Evolutionary conservation across 441 rosid species (phyloP).

Genomic region (Bocquillonia castaneifolia): DNA sequence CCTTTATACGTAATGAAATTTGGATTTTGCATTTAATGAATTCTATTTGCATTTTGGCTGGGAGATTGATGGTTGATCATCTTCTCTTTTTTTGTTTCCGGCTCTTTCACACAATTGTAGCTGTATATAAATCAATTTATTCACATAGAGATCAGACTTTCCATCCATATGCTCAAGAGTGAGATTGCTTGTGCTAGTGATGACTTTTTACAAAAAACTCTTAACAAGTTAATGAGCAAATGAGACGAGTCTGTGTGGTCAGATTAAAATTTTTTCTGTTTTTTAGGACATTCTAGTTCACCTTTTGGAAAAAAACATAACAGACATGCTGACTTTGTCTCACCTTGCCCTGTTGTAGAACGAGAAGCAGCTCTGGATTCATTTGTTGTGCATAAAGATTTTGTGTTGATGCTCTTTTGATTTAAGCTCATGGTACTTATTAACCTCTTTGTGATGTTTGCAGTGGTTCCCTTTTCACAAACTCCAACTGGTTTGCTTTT

Average conservation of each 20-base stretch:
- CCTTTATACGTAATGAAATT: background rate
- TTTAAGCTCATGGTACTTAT: background rate
- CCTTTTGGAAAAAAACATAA: too few species aligned
- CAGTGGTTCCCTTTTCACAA: slow-evolving; percentile 78
- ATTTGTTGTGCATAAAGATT: background rate
- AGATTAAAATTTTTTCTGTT: background rate
- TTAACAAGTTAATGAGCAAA: background rate
- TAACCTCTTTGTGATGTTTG: slow-evolving; percentile 24
- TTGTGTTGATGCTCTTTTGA: background rate
- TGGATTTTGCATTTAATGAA: background rate
- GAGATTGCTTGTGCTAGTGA: background rate
- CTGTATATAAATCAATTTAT: background rate
- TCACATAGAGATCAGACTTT: background rate
- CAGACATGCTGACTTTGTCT: too few species aligned
- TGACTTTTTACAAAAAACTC: background rate
- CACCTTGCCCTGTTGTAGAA: background rate
- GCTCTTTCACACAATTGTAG: background rate
- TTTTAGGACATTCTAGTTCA: too few species aligned
- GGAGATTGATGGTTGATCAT: background rate
- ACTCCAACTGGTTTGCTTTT: slow-evolving; percentile 91
- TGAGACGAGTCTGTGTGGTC: background rate
- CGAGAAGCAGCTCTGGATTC: background rate
- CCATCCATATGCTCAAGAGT: background rate
- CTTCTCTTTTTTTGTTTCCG: background rate
- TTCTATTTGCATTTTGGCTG: background rate